Base-by-base conservation (phyloP, 2,329 filamentous ascomycete species). In the Shiraia sp. region DNA sequence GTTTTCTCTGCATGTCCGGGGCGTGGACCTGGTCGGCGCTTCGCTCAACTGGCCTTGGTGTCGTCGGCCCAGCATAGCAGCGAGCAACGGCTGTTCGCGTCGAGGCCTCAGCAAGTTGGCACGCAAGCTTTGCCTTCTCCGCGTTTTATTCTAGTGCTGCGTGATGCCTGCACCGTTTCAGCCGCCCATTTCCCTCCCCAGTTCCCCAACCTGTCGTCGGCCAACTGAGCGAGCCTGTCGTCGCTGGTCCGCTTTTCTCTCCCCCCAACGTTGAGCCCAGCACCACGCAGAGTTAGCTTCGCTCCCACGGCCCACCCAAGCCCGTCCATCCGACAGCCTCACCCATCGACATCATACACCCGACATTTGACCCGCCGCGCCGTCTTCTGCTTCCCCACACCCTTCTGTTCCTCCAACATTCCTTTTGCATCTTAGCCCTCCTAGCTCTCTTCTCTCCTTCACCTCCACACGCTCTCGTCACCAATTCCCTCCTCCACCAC, bases 61-160 rank as follows among this genome's bases (percentile, higher is more conserved):
- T 43, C 10, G 39, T 31, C 36, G 32, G 25, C 41, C 36, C 16
- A 28, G 26, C 39, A 32, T n/a, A n/a, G n/a, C n/a, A n/a, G n/a
- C n/a, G n/a, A 29, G 38, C 28, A 42, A 24, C 40, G 32, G 44
- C 37, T 33, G 30, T 35, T 35, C 41, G 52, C 45, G 25, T 48
- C 45, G 39, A 51, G 32, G 36, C 26, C 16, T 43, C 34, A 35
- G 41, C 33, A 43, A 31, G 23, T 9, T 15, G 42, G 29, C 29
- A 5, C 8, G 41, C 48, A 48, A 48, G 51, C 45, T 47, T 44
- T 42, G 47, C 33, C 50, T 32, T 51, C 50, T 58, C 56, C 56
- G 54, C 56, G 45, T 59, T 57, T 55, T 56, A 40, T 52, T 59
- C 54, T 58, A 59, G 51, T 46, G 33, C 52, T 34, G 43, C 42